Conservation (phyloP, 2,329 filamentous ascomycete genomes). For the Uncinocarpus reesii region DNA sequence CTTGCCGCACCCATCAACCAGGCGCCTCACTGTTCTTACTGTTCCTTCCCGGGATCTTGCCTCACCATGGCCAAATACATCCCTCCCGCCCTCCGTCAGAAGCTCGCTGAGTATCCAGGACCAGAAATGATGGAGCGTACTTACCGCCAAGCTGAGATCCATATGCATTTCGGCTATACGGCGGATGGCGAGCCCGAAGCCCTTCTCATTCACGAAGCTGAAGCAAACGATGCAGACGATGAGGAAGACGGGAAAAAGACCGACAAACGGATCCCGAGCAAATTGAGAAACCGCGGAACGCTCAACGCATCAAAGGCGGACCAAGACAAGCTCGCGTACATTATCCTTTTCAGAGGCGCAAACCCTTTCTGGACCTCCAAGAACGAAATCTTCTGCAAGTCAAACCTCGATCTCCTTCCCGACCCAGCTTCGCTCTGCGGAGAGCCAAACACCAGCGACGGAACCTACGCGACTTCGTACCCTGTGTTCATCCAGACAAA, state of each 20-base stretch:
- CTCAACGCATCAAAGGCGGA: slow-evolving; percentile 2
- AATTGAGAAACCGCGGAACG: background rate
- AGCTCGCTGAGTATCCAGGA: background rate
- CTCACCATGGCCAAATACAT: slow-evolving; percentile 7
- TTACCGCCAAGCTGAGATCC: slow-evolving; percentile 3
- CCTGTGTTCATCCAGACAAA: slow-evolving; percentile 8
- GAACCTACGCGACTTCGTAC: slow-evolving; percentile 1
- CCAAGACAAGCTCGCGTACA: slow-evolving; percentile 9
- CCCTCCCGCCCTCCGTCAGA: slow-evolving; percentile 9
- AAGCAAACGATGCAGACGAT: background rate
- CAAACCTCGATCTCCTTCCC: slow-evolving; percentile 11
- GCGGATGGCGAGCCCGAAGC: background rate
- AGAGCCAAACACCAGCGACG: background rate
- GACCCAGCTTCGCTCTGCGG: background rate
- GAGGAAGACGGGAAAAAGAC: background rate
- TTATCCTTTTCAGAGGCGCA: slow-evolving; percentile 3
- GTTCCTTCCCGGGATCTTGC: background rate
- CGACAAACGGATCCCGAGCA: too few relatives aligned
- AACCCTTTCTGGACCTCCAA: slow-evolving; percentile 13
- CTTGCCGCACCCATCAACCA: too few relatives aligned
- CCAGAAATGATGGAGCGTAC: background rate
- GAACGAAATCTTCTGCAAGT: slow-evolving; percentile 12
- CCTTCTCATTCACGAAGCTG: background rate
- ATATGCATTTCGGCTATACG: slow-evolving; percentile 3
- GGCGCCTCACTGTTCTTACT: background rate